phyloP scores from a whole-genome alignment of 2,329 filamentous ascomycete genomes.

The Aaosphaeria pasadenensis region DNA sequence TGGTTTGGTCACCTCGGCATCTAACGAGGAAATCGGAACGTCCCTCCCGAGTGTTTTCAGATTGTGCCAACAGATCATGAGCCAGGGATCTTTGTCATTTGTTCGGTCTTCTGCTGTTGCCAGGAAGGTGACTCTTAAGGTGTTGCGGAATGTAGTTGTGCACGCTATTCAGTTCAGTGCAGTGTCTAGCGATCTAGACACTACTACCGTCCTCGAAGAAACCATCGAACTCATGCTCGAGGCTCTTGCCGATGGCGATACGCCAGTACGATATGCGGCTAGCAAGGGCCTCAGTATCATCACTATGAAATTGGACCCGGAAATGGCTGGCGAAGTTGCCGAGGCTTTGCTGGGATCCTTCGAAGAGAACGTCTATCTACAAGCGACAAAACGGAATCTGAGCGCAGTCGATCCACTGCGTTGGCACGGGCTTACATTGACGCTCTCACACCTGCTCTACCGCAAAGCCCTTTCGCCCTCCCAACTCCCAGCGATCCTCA shows the following conservation, averaged over 20 bases:
- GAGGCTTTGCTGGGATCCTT: constrained; percentile 75
- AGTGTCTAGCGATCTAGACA: constrained; percentile 32
- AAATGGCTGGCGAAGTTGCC: constrained; percentile 83
- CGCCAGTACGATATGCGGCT: constrained; percentile 82
- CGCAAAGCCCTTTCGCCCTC: constrained; percentile 72
- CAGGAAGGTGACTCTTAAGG: constrained; percentile 79
- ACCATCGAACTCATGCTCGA: constrained; percentile 80
- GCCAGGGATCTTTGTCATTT: constrained; percentile 49
- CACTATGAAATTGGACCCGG: constrained; percentile 71
- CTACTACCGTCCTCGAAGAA: constrained; percentile 60
- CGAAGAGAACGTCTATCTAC: constrained; percentile 60
- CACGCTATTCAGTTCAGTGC: constrained; percentile 54
- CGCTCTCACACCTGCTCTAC: constrained; percentile 82
- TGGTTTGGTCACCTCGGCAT: constrained; percentile 67
- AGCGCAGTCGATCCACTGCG: constrained; percentile 74
- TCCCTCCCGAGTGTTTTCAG: constrained; percentile 66
- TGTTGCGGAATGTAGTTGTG: constrained; percentile 71
- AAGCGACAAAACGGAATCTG: constrained; percentile 58
- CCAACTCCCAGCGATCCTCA: constrained; percentile 70
- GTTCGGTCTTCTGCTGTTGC: constrained; percentile 74
- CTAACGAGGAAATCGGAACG: constrained; percentile 69
- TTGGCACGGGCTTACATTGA: constrained; percentile 92
- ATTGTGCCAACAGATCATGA: constrained; percentile 59
- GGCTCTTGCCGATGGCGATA: constrained; percentile 79
- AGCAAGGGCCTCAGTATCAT: constrained; percentile 91